A percentile compares a stretch with the other conserved stretches of the same genome.
phyloP scores from a whole-genome alignment of 1,284 basidiomycete species.

The Microstroma glucosiphilum region DNA sequence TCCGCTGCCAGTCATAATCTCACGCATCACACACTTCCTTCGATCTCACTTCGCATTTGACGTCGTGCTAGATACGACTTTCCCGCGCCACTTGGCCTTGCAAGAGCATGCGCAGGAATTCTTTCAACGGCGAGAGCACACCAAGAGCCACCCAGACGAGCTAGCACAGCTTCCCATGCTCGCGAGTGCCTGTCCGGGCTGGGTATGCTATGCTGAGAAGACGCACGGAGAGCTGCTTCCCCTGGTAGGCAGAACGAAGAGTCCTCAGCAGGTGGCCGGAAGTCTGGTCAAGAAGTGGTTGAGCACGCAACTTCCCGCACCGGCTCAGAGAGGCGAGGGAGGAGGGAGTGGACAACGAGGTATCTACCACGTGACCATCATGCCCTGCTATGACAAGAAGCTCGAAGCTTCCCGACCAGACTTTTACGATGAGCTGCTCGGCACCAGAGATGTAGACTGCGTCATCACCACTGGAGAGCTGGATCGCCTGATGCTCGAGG shows the following conservation, averaged over 20 bases:
- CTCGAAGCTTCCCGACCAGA: conserved; percentile 77
- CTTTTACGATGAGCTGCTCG: conserved; percentile 31
- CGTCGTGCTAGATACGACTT: conserved; percentile 85
- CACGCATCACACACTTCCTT: conserved; percentile 55
- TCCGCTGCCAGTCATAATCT: conserved; percentile 48
- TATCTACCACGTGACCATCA: conserved; percentile 85
- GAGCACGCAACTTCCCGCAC: not conserved
- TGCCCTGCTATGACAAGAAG: conserved; percentile 99
- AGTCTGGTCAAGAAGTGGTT: conserved; percentile 57
- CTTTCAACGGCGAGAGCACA: conserved; percentile 36
- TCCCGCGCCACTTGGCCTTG: conserved; percentile 79
- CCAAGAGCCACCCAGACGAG: not conserved
- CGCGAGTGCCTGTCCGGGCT: conserved; percentile 92
- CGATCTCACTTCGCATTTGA: conserved; percentile 59
- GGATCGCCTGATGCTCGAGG: conserved; percentile 74
- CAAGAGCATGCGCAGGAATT: conserved; percentile 78
- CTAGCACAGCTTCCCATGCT: conserved; percentile 69
- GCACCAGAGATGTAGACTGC: conserved; percentile 83
- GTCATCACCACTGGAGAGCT: conserved; percentile 96
- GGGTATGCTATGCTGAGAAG: conserved; percentile 99
- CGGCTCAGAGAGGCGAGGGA: not conserved
- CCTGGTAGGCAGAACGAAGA: conserved; percentile 79
- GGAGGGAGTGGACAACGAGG: not conserved
- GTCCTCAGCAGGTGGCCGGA: conserved; percentile 89
- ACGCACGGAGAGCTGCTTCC: conserved; percentile 84